Evolutionary conservation across 768 basidiomycete genomes (phyloP), one percentile per base, ranked within the genome.

Genomic region (Gloeophyllum trabeum): DNA sequence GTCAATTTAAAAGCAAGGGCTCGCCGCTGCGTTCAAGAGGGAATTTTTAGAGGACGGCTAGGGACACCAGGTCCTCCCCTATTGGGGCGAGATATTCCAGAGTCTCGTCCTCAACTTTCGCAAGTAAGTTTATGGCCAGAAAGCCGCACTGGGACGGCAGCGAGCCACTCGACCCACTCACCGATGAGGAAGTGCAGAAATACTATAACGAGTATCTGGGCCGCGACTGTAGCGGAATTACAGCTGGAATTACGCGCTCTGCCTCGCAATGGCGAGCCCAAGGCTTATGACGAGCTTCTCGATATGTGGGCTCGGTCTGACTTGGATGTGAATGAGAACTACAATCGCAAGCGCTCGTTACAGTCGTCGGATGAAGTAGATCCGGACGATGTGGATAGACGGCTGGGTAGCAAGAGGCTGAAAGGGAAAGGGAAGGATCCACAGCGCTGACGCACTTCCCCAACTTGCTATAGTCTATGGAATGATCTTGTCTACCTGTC

Each of bases 241-340:
- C 16, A 10, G 28, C 10, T n/a, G 16, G 28, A 16, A 16, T 10
- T 32, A 32, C 28, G n/a, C n/a, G n/a, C n/a, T n/a, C n/a, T n/a
- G n/a, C n/a, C n/a, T n/a, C n/a, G n/a, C n/a, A n/a, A n/a, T n/a
- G 24, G 24, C 16, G 21, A 24, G 48, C 3, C 18, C 19, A 42
- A 41, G 41, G n/a, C n/a, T n/a, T 24, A 43, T 43, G 34, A 39
- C 37, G 35, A 47, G 46, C 48, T 44, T 46, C 43, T 25, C 37
- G 43, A 13, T 10, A 35, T n/a, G n/a, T n/a, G 30, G 28, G 36
- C 28, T 41, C 45, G 32, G n/a, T 7, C 7, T 7, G n/a, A n/a
- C 10, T 7, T 7, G 10, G n/a, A 32, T n/a, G 28, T 7, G 28
- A 32, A n/a, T 7, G 28, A n/a, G 28, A n/a, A 32, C 41, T 22